Base-by-base conservation (phyloP, 2,329 filamentous ascomycete genomes). In the Sclerotinia subarctica region DNA sequence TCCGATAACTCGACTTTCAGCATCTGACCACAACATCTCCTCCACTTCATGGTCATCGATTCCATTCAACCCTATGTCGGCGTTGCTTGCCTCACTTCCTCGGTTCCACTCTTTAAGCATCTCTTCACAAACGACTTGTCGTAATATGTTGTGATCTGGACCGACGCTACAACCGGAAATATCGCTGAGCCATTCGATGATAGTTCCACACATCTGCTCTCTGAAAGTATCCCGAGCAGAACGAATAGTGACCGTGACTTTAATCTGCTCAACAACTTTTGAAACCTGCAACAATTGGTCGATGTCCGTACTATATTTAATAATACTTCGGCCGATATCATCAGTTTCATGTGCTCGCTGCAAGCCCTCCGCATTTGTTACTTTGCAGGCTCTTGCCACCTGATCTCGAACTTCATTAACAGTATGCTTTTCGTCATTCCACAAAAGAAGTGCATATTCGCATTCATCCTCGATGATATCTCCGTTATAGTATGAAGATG, bases 401-500 rank as follows among this genome's bases (percentile, higher is more conserved):
- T 98, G 94, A 68, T 96, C 88, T 73, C 90, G 85, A 7, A 99
- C 94, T 77, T 99, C 95, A 58, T 89, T 87, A 54, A 98, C 90
- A 0, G 95, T 99, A 78, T 99, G 95, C 79, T 99, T 99, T 80
- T 99, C 95, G 72, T 99, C 95, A 74, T 99, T 99, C 95, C 95
- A 99, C 6, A 99, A 82, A 21, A 97, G 82, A 56, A 99, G 81
- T 6, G 92, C 90, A 78, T 90, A 99, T 74, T 97, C 92, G 17
- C 86, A 86, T 32, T 89, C 84, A 3, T 86, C 83, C 67, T 89
- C 86, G 8, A 80, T 77, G 49, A 86, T 82, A 73, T 91, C 87
- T 1, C 86, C 86, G 46, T 72, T 85, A 82, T 94, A 95, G 79
- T 93, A 94, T 59, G 88, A 88, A 0, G 90, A 86, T 10, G 86